Conservation (phyloP, 169 alveolate species). For the Theileria luwenshuni region DNA sequence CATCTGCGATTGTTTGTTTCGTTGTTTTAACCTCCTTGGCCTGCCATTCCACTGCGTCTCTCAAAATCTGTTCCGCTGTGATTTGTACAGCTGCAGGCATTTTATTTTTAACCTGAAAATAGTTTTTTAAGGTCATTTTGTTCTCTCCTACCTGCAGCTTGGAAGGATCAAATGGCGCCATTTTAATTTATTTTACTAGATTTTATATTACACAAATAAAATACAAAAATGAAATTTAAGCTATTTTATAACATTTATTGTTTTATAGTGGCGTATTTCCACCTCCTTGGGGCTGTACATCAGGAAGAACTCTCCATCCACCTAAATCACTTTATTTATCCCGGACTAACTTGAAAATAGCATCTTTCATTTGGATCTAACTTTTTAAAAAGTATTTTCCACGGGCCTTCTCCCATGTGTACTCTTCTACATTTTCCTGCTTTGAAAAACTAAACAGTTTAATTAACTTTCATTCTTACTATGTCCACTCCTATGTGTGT, state of each 20-base stretch:
- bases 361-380: slow-evolving; percentile 53
- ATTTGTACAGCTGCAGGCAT: slow-evolving; percentile 96
- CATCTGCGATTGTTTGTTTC: slow-evolving; percentile 85
- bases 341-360: slow-evolving; percentile 56
- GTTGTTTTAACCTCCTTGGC: slow-evolving; percentile 80
- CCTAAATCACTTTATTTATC: slow-evolving; percentile 14
- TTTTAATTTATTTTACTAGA: slow-evolving; percentile 11
- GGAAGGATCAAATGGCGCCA: slow-evolving; percentile 67
- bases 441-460: slow-evolving; percentile 64
- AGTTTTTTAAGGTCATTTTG: slow-evolving; percentile 2
- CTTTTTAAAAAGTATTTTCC: slow-evolving; percentile 77
- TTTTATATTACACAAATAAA: background rate
- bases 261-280: slow-evolving; percentile 49
- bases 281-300: slow-evolving; percentile 60
- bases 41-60: slow-evolving; percentile 95
- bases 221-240: slow-evolving; percentile 7
- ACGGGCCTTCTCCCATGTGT: slow-evolving; percentile 83
- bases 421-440: slow-evolving; percentile 73
- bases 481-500: slow-evolving; percentile 51
- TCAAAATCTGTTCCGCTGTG: slow-evolving; percentile 97
- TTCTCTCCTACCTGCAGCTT: slow-evolving; percentile 59
- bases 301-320: slow-evolving; percentile 67
- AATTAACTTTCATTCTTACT: slow-evolving; percentile 41
- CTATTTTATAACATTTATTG: slow-evolving; percentile 39
- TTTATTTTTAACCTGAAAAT: slow-evolving; percentile 89